Conservation (phyloP, 1,139 yeast species). For the Scheffersomyces insectosa region DNA sequence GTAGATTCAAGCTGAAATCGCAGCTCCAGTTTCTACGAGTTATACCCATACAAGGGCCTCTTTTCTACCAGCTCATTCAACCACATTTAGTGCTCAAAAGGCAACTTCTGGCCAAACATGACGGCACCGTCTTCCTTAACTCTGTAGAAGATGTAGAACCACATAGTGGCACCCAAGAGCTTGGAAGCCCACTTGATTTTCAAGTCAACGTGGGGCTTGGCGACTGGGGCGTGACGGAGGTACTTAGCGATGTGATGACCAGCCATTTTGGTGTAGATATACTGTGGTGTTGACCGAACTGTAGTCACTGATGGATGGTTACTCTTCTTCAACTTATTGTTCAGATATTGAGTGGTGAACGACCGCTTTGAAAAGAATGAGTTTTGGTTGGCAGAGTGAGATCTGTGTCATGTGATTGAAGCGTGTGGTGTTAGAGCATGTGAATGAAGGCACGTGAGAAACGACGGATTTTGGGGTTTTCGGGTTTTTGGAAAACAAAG, state of each 20-base stretch:
- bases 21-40: too few relatives aligned
- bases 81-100: constrained; percentile 39
- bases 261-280: constrained; percentile 26
- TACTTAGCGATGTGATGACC: constrained; percentile 48
- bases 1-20: too few relatives aligned
- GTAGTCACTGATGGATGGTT: too few relatives aligned
- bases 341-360: neutral
- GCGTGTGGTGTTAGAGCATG: neutral
- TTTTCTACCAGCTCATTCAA: neutral
- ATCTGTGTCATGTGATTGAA: constrained; percentile 1
- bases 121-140: constrained; percentile 70
- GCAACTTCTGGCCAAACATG: constrained; percentile 50
- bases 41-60: too few relatives aligned
- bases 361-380: constrained; percentile 5
- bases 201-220: constrained; percentile 55
- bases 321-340: neutral
- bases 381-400: constrained; percentile 13
- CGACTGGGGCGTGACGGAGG: constrained; percentile 54
- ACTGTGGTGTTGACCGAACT: neutral
- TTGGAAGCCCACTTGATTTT: constrained; percentile 61
- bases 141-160: constrained; percentile 84
- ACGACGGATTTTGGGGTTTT: too few relatives aligned
- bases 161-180: constrained; percentile 77
- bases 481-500: too few relatives aligned
- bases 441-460: too few relatives aligned